Percentiles rank a stretch among this genome's conserved stretches.
Evolutionary conservation across 2,329 filamentous ascomycete genomes (phyloP).

Genomic region (Diaporthe sp.): DNA sequence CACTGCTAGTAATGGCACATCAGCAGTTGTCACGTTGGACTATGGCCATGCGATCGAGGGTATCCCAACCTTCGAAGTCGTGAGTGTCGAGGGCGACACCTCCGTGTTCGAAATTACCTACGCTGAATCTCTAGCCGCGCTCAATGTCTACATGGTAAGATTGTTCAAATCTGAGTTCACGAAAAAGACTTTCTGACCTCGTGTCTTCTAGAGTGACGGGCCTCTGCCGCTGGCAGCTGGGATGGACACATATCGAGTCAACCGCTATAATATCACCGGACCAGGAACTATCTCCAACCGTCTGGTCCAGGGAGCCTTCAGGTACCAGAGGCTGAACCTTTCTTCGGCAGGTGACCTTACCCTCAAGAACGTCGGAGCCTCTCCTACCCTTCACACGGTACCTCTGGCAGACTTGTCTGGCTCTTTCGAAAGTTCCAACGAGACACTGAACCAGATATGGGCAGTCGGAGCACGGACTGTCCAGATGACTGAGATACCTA

Average conservation of each 20-base stretch:
- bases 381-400: not conserved
- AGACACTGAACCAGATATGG: not conserved
- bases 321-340: not conserved
- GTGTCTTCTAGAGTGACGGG: not conserved
- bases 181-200: accelerated
- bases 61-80: not conserved
- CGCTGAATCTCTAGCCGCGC: not conserved
- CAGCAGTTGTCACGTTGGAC: not conserved
- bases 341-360: not conserved
- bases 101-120: not conserved
- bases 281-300: not conserved
- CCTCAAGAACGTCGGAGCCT: not conserved
- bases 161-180: accelerated
- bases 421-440: slow-evolving; percentile 7
- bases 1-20: not conserved
- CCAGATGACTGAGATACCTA: not conserved
- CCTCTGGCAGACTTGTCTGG: not conserved
- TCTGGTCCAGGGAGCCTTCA: not conserved
- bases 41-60: not conserved
- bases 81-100: not conserved
- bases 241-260: slow-evolving; percentile 10
- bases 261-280: not conserved
- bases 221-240: not conserved
- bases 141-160: not conserved
- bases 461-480: not conserved